Base-by-base conservation (phyloP, 345 rosid genomes). In the Pugionium cornutum region DNA sequence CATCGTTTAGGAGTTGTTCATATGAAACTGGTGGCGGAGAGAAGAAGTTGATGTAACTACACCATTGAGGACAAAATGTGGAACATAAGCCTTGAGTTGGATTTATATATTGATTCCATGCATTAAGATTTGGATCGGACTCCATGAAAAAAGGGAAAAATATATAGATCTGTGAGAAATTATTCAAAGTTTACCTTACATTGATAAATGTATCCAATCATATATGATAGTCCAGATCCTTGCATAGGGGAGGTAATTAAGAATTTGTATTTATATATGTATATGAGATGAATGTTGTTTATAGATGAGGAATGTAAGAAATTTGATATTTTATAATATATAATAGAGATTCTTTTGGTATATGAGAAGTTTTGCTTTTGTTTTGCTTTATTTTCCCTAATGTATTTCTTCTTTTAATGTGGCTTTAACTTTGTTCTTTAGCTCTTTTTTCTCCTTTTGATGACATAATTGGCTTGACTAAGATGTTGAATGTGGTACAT, bases 41-140 rank as follows among this genome's bases (percentile, higher is more conserved):
- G 66, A 74, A 78, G 46, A 69, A 80, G 45, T 80, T 73, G 43
- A 76, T 67, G 82, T 80, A 84, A 37, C 5, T 73, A 79, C 99
- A 88, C 90, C 96, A 86, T 67, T 85, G 97, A 26, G 95, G 97
- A 39, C 96, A 94, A 62, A 80, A 74, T 11, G 83, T 63, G 66
- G 88, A 84, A 64, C 99, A 94, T 30, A 82, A 59, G 30, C 89
- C 92, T 76, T 80, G 80, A 30, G 96, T 78, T 62, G 54, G 76
- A 60, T 82, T 84, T 71, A 78, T 62, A 48, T 83, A 77, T 4
- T 87, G 91, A 40, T 67, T 77, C 89, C 74, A 79, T 27, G 82
- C 68, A 60, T 73, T 80, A 32, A 85, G 78, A 60, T 69, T 72
- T 34, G 69, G 47, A 64, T 56, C 75, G 2, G 75, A 54, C 70